These are phyloP conservation scores for Fusarium heterosporum DNA, from an alignment of 2,329 filamentous ascomycete species.

Conservation along the genomic window DNA sequence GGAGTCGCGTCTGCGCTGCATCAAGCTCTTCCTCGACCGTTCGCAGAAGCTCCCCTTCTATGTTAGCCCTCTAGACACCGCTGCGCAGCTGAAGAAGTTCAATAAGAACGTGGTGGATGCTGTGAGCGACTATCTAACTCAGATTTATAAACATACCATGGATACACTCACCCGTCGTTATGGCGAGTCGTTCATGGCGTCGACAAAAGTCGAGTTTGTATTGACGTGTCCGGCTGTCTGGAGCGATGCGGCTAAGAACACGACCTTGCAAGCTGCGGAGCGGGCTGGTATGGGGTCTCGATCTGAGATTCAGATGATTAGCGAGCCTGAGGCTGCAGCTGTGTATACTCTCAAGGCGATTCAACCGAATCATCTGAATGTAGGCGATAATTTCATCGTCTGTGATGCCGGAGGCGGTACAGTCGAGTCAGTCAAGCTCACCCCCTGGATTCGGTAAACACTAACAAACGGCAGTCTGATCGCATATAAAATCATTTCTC, in stretches of 20 bases:
- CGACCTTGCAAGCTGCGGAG: conserved; percentile 81
- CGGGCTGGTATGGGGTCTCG: conserved; percentile 80
- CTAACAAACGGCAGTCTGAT: conserved; percentile 66
- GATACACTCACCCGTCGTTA: conserved; percentile 79
- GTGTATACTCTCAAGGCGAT: conserved; percentile 85
- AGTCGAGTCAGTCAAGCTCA: conserved; percentile 67
- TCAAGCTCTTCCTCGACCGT: conserved; percentile 86
- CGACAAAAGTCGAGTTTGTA: conserved; percentile 81
- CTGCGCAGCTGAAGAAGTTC: conserved; percentile 78
- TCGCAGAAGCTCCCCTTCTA: conserved; percentile 85
- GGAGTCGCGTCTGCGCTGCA: conserved; percentile 79
- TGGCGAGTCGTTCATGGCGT: conserved; percentile 81
- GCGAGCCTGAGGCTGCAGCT: conserved; percentile 82
- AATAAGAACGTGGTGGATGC: conserved; percentile 83
- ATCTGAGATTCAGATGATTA: conserved; percentile 80
- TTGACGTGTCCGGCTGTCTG: conserved; percentile 86
- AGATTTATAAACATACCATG: conserved; percentile 82
- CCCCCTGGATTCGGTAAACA: neutral
- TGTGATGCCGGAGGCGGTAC: conserved; percentile 73
- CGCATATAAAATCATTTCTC: conserved; percentile 81
- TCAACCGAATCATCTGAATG: conserved; percentile 77
- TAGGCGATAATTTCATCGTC: conserved; percentile 74
- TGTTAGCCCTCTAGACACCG: conserved; percentile 81
- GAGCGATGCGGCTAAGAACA: conserved; percentile 88
- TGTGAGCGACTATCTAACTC: conserved; percentile 81